A percentile compares a stretch with the other conserved stretches of the same genome.
Conservation (phyloP, 2,329 filamentous ascomycete genomes). For the Biscogniauxia marginata region DNA sequence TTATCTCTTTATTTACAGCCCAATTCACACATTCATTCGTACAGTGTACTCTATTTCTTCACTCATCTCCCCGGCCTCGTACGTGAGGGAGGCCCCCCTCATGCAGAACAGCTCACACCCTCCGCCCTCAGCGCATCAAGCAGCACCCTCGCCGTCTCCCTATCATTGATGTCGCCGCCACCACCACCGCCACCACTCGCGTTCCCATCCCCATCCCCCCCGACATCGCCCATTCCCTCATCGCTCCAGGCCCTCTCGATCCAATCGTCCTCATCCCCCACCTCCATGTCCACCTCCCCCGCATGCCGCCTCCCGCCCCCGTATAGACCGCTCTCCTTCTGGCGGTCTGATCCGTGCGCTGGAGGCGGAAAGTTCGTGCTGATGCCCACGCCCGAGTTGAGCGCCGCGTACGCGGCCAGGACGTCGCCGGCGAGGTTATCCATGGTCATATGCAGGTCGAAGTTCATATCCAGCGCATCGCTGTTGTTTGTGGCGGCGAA, state of each 20-base stretch:
- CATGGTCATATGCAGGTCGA: conserved; percentile 25
- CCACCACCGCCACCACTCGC: conserved; percentile 22
- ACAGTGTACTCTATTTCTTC: no score
- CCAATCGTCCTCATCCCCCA: conserved; percentile 33
- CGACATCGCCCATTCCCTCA: conserved; percentile 19
- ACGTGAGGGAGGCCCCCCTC: no score
- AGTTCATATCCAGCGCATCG: conserved; percentile 1
- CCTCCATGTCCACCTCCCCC: conserved; percentile 8
- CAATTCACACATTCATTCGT: no score
- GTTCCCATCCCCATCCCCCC: conserved; percentile 7
- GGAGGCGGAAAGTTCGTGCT: no score
- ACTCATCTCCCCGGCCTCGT: no score
- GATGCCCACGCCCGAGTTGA: conserved; percentile 17
- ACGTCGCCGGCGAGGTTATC: conserved; percentile 32
- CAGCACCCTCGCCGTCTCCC: conserved; percentile 38
- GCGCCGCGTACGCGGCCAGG: conserved; percentile 32
- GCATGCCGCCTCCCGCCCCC: conserved; percentile 21
- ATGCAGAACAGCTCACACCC: conserved; percentile 15
- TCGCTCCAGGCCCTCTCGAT: conserved; percentile 37
- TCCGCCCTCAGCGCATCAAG: conserved; percentile 38
- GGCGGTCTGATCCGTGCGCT: no score
- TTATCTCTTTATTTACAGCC: no score
- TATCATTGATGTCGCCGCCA: conserved; percentile 31
- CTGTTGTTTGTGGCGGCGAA: not conserved
- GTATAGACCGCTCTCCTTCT: no score